Conservation (phyloP, 192 early-diverging fungal genomes). For the Backusella westeae region DNA sequence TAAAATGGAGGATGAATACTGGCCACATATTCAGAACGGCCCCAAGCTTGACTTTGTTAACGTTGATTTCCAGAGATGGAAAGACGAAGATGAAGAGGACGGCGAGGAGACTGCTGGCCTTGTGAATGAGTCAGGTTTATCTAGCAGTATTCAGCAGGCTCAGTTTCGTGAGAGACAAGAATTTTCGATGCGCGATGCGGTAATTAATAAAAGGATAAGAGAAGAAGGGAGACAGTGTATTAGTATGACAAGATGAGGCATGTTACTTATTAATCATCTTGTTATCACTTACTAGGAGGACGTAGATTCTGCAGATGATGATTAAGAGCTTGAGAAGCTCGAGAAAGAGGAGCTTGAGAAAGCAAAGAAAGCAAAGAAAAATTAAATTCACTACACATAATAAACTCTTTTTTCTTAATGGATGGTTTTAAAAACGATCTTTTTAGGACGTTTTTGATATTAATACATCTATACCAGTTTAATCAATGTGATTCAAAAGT, state of each 20-base stretch:
- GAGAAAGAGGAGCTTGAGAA: neutral
- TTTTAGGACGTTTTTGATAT: too few relatives aligned
- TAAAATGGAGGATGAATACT: conserved; percentile 74
- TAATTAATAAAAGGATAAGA: neutral
- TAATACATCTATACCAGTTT: too few relatives aligned
- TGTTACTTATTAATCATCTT: neutral
- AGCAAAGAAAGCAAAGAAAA: neutral
- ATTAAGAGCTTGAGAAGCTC: neutral
- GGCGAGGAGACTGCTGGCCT: conserved; percentile 49
- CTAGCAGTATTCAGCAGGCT: conserved; percentile 48
- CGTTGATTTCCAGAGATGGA: conserved; percentile 90
- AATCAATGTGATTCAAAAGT: too few relatives aligned
- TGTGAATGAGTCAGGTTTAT: conserved; percentile 52
- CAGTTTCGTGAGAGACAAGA: conserved; percentile 40
- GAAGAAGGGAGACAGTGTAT: neutral
- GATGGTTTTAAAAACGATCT: too few relatives aligned
- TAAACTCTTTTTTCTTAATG: neutral
- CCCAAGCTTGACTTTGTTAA: conserved; percentile 75
- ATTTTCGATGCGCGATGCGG: neutral
- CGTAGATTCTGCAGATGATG: neutral
- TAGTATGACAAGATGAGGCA: neutral
- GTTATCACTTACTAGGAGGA: neutral
- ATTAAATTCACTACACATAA: neutral
- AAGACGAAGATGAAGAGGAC: conserved; percentile 93
- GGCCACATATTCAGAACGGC: conserved; percentile 80